Evolutionary conservation across 106 monocot species (phyloP), one percentile per base, ranked within the genome.

Genomic region (Phalaenopsis aphrodite): DNA sequence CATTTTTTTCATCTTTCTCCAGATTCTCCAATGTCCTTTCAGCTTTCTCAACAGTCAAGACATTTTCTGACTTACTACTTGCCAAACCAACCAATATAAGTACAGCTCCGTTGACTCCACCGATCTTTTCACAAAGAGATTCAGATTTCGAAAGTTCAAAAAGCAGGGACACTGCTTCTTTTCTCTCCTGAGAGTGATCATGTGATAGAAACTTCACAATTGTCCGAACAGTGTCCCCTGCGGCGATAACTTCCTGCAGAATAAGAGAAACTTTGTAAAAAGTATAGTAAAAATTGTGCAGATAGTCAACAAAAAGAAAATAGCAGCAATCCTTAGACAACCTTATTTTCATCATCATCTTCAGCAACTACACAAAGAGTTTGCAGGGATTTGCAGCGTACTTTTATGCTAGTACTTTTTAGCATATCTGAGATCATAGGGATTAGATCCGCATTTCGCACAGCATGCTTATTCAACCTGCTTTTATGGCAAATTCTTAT

Each of bases 311-410:
- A 23, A 24, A 65, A 68, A 69, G 30, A 61, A 56, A 75, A 64
- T 42, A 67, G 39, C 21, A 65, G 36, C 41, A 84, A 68, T 81
- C 75, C 48, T 78, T 76, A 41, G 38, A 83, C 67, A 83, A 93
- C 97, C 97, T 94, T 97, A 84, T 97, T 94, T 45, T 88, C 85
- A 79, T 80, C 82, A 80, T 94, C 85, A 38, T 89, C 92, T 89
- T 97, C 92, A 64, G 89, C 94, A 18, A 97, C 78, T 42, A 89
- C 78, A 46, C 92, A 81, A 56, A 97, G 94, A 77, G 94, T 92
- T 84, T 89, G 87, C 8, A 97, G 83, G 64, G 97, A 89, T 86
- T 88, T 92, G 55, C 86, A 85, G 69, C 97, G 85, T 6, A 94
- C 92, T 73, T 75, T 94, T 17, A 65, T 84, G 78, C 85, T 97